Base-by-base conservation (phyloP, 148 eudicot genomes). In the Fagopyrum tataricum region DNA sequence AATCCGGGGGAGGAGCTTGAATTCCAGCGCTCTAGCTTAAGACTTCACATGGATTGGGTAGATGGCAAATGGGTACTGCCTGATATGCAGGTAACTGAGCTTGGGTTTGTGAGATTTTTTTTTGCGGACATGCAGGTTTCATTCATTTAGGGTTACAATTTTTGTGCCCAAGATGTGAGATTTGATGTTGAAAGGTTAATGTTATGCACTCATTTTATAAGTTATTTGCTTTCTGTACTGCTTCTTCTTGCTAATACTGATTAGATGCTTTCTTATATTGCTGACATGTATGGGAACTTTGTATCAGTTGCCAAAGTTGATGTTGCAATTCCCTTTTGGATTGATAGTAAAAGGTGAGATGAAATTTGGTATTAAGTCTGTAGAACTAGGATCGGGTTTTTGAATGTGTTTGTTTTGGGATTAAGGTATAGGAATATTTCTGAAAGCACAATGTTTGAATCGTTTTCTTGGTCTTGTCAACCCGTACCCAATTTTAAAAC, bases 41-140 rank as follows among this genome's bases (percentile, higher is more conserved):
- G 85, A 31, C 24, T 80, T 24, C 83, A 80, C 48, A 43, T 53
- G 59, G 64, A 76, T 73, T 80, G 83, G 83, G 76, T 78, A 11
- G 64, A 73, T 70, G 81, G 86, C 73, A 70, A 52, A 39, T 83
- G 86, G 72, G 24, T 70, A 13, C 51, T 13, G 15, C 72, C 72
- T 20, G 17, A 43, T 7, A 70, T 43, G 51, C 24, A 70, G 72
- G 72, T 70, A 43, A 20, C 4, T 39, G 20, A 64, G 49, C 67
- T 61, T 61, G 40, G 3, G 24, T 61, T 24, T 24, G 39, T 26
- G 40, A 24, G 67, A 26, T 11, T 0, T 61, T 11, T 0, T 61
- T 61, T 26, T 56, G 59, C 26, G 20, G 5, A 3, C 26, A 13
- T 52, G 58, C 18, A 52, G 21, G 58, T 52, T 52, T 52, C 21